Evolutionary conservation across 2,329 filamentous ascomycete genomes (phyloP), one percentile per base, ranked within the genome.

Genomic region (Dendryphion nanum): DNA sequence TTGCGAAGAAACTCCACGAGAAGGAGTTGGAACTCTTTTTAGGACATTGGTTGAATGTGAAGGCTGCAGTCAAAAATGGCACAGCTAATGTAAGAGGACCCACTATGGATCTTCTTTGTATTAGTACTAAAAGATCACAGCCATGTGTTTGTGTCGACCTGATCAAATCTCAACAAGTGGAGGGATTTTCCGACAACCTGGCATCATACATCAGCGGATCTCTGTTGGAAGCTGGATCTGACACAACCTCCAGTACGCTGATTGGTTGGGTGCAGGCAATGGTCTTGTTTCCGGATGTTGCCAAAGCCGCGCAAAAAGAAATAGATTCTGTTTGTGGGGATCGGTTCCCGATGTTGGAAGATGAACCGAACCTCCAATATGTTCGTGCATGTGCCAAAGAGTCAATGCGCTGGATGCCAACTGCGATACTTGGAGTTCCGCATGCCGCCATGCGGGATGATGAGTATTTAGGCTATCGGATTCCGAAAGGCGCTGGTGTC

Each of bases 1-100:
- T 67, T 18, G 71, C 69, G 0, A 67, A 63, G 37, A 51, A 64
- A n/a, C 46, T 73, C 2, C 72, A 76, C 40, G 45, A 52, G 26
- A 47, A 55, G 3, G 73, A 76, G 43, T 64, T 64, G 23, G 54
- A 35, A 12, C 36, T 45, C 4, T 50, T 44, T 28, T 20, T 35
- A 4, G 26, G 33, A 5, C 38, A 46, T 30, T 49, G 37, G 35
- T 18, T 52, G 24, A 20, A 34, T 4, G 40, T 33, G 10, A 48
- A 50, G 35, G 26, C 40, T 5, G 21, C 21, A 10, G 13, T 36
- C n/a, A 30, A 32, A 30, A 33, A 35, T 7, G 47, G 42, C 8
- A 44, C 33, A 7, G 37, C 37, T 6, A 44, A 40, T 5, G 41
- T 43, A n/a, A n/a, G n/a, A n/a, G n/a, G n/a, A n/a, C 16, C 32